Base-by-base conservation (phyloP, 2,329 filamentous ascomycete genomes). In the Colletotrichum viniferum region DNA sequence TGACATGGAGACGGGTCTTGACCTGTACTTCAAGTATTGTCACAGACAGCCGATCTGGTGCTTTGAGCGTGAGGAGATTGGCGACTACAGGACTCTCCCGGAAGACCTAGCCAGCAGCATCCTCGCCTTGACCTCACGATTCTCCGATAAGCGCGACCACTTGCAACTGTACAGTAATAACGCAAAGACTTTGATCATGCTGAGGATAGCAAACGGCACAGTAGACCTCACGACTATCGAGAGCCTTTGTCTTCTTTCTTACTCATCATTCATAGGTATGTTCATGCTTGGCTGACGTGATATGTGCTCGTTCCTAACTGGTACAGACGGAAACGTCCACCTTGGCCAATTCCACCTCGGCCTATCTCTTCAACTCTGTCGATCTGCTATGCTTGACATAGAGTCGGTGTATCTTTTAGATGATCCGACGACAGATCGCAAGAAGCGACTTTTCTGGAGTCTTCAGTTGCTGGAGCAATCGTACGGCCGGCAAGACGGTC, bases 391-490 rank as follows among this genome's bases (percentile, higher is more conserved):
- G 85, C 79, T 90, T 1, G 88, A 90, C 70, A 78, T 86, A 0
- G 83, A 86, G 60, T 82, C 84, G 0, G 79, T 81, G 0, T 88
- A 88, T 61, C 78, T 78, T 1, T 67, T 79, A 4, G 81, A 85
- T 9, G 84, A 85, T 48, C 79, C 82, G 1, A 78, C 77, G 2
- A 77, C 80, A 0, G 86, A 90, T 68, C 84, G 87, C 12, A 89
- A 89, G 78, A 88, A 86, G 77, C 80, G 87, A 4, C 80, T 89
- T 0, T 90, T 89, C 36, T 90, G 88, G 88, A 89, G 87, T 69
- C 81, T 90, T 0, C 87, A 89, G 67, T 79, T 88, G 3, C 84
- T 90, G 0, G 87, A 90, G 69, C 87, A 89, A 65, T 86, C 83
- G 1, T 89, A 89, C 56, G 88, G 88, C 2, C 84, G 86, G 9